Conservation (phyloP, 106 monocot species). For the Ottelia alismoides region DNA sequence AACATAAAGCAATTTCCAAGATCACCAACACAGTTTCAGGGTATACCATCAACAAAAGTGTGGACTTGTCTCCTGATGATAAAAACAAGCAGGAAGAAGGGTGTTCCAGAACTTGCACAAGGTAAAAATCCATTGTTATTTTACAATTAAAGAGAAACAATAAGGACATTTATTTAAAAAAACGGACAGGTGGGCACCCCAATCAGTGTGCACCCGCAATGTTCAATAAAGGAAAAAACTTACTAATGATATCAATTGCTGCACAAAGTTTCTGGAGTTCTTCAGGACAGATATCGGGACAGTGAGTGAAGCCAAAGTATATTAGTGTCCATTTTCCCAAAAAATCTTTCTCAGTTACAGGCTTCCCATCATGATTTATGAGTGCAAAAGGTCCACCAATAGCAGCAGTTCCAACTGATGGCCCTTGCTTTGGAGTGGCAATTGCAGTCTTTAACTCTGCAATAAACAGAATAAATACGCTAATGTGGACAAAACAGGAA, state of each 20-base stretch:
- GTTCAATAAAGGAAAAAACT: no score
- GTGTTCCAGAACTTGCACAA: no score
- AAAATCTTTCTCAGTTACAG: conserved; percentile 73
- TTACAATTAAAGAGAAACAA: neutral
- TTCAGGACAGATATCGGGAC: conserved; percentile 97
- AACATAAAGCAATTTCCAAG: no score
- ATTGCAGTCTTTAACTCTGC: conserved; percentile 60
- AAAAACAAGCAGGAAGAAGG: no score
- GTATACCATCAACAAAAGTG: no score
- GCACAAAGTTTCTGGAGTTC: conserved; percentile 81
- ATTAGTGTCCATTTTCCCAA: conserved; percentile 87
- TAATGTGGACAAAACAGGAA: no score
- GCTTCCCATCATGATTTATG: conserved; percentile 66
- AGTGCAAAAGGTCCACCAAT: conserved; percentile 92
- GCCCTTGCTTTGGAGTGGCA: conserved; percentile 56
- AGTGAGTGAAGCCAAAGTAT: conserved; percentile 97
- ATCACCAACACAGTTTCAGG: no score
- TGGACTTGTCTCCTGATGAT: no score
- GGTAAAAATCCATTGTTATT: no score
- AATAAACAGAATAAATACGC: no score
- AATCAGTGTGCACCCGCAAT: no score
- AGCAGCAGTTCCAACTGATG: conserved; percentile 78
- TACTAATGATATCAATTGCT: conserved; percentile 87
- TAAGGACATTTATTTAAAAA: neutral
- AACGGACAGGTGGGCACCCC: no score